Evolutionary conservation across 2,329 filamentous ascomycete genomes (phyloP).

Genomic region (Juglanconis oblonga): DNA sequence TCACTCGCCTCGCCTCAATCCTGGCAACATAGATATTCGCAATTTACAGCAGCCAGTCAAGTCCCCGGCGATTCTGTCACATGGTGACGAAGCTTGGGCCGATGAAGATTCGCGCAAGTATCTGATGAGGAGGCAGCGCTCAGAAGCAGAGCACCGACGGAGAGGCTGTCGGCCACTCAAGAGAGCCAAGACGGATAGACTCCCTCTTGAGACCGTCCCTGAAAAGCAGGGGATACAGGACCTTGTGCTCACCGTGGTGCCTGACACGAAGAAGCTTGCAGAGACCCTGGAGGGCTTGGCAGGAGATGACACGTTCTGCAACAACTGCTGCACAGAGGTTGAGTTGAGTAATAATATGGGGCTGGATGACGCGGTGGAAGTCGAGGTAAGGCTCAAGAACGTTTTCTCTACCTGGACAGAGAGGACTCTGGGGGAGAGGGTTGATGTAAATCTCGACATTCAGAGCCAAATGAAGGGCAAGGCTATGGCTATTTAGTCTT

Average conservation of each 20-base stretch:
- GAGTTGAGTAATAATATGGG: neutral
- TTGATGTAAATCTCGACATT: conserved; percentile 6
- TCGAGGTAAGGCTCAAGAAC: conserved; percentile 3
- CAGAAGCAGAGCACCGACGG: conserved; percentile 12
- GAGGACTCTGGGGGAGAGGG: neutral
- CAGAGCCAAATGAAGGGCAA: conserved; percentile 6
- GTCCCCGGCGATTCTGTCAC: neutral
- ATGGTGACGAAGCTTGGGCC: neutral
- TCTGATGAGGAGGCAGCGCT: conserved; percentile 22
- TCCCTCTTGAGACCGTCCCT: conserved; percentile 25
- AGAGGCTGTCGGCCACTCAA: conserved; percentile 17
- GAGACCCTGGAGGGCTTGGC: neutral
- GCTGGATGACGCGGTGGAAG: conserved; percentile 4
- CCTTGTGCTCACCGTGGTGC: conserved; percentile 17
- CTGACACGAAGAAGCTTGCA: conserved; percentile 2
- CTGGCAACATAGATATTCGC: neutral
- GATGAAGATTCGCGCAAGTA: conserved; percentile 17
- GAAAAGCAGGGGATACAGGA: conserved; percentile 10
- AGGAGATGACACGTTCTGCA: neutral
- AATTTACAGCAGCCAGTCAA: neutral
- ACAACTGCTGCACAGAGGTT: neutral
- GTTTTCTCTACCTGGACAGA: conserved; percentile 9
- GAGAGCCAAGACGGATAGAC: conserved; percentile 22
- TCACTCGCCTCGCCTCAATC: neutral
- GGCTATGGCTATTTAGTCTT: neutral